Evolutionary conservation across 441 rosid species (phyloP), one percentile per base, ranked within the genome.

Genomic region (Pelargonium cotyledonis): DNA sequence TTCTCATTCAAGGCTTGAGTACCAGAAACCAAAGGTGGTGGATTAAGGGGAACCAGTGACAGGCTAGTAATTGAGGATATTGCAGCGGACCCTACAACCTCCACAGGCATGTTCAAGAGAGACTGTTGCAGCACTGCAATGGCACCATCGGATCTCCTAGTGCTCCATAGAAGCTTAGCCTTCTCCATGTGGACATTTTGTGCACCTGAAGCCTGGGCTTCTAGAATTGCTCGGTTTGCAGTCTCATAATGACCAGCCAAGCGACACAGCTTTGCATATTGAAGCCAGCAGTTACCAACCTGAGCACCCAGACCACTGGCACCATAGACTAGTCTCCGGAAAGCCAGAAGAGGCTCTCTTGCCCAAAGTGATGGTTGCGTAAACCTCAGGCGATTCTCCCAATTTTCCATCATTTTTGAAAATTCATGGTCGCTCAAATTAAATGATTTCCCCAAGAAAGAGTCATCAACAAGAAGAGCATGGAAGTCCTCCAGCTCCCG

Each of bases 221-320:
- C 98, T 49, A 95, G 77, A 80, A 95, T 91, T 74, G 98, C 97
- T 75, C 86, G 77, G 81, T 91, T 95, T 67, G 99, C 97, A 26
- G 96, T 92, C 83, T 87, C 98, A 83, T 87, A 95, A 76, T 92
- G 99, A 80, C 96, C 97, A 77, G 99, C 96, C 83, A 88, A 80
- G 74, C 99, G 96, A 82, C 99, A 95, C 72, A 95, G 96, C 84
- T 92, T 95, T 69, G 96, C 97, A 84, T 95, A 95, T 75, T 92
- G 98, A 80, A 88, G 90, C 99, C 99, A 95, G 79, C 91, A 92
- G 78, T 82, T 85, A 72, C 98, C 98, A 74, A 91, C 99, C 77
- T 92, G 92, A 75, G 95, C 89, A 83, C 88, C 91, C 70, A 89
- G 96, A 75, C 77, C 80, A 80, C 90, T 86, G 77, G 96, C 87